Evolutionary conservation across 2,329 filamentous ascomycete genomes (phyloP).

Genomic region (Phialocephala subalpina): DNA sequence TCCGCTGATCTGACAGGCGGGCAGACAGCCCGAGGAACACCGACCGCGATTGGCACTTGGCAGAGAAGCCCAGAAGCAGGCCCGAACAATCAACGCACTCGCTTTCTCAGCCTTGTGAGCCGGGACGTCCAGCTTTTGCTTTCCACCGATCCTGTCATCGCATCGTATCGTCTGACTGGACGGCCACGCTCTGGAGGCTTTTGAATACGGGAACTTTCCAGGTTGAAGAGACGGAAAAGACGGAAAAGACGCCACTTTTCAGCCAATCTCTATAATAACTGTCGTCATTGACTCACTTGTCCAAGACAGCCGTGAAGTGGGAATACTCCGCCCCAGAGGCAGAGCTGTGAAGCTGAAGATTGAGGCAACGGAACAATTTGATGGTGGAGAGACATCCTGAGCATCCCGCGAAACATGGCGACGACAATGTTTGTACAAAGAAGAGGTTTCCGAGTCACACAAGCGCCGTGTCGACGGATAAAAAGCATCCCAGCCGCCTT

Average conservation of each 20-base stretch:
- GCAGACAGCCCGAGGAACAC: not conserved
- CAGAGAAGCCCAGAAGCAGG: too few species aligned
- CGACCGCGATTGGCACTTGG: not conserved
- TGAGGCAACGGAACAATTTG: not conserved
- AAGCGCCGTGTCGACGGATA: too few species aligned
- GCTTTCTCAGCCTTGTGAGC: constrained; percentile 6
- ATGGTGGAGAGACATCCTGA: constrained; percentile 1
- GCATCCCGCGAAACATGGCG: not conserved
- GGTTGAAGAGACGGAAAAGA: too few species aligned
- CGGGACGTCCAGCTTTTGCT: not conserved
- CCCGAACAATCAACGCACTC: not conserved
- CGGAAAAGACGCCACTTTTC: constrained; percentile 6
- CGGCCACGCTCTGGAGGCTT: not conserved
- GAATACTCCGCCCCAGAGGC: constrained; percentile 6
- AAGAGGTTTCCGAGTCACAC: too few species aligned
- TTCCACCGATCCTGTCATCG: constrained; percentile 2
- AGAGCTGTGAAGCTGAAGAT: not conserved
- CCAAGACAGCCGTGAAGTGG: not conserved
- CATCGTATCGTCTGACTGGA: constrained; percentile 2
- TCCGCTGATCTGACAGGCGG: constrained; percentile 12
- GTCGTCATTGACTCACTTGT: not conserved
- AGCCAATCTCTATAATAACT: not conserved
- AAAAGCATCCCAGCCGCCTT: not conserved
- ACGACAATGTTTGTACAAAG: not conserved
- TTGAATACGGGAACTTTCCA: constrained; percentile 9